Evolutionary conservation across 495 filamentous ascomycete genomes (phyloP), one percentile per base, ranked within the genome.

Genomic region (Ascobolus immersus): DNA sequence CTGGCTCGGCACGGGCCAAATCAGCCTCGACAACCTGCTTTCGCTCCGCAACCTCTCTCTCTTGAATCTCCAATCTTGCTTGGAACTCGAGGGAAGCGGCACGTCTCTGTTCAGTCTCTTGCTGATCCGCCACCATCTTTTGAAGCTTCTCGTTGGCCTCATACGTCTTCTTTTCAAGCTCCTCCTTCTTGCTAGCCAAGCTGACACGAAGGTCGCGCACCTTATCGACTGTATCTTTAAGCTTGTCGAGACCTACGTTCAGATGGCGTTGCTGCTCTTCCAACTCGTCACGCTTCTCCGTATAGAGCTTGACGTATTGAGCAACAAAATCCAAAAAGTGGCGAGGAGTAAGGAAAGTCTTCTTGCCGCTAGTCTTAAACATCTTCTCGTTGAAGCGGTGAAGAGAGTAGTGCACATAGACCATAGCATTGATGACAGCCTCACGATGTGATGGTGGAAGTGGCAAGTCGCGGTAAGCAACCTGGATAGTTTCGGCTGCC

Each of bases 271-370:
- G 86, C 49, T 99, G 89, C 47, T 99, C 86, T 55, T 99, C 86
- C 1, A 99, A 62, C 44, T 94, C 89, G 53, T 94, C 89, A 0
- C 86, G 74, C 60, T 99, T 99, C 52, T 99, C 89, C 39, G 86
- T 89, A 54, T 92, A 92, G 2, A 99, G 63, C 52, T 77, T 84
- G 45, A 94, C 86, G 53, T 90, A 99, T 43, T 99, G 86, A 23
- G 80, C 78, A 34, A 94, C 86, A 47, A 99, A 99, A 51, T 99
- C 86, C 28, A 99, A 62, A 56, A 92, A 99, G 53, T 99, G 86
- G 24, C 86, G 67, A 18, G 86, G 86, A 17, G 89, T 99, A 34
- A 94, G 73, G 55, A 72, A 94, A 2, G 89, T 93, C 11, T 70
- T 62, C 55, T 70, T 76, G 45, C 73, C 75, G 56, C 93, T 86